Percentiles rank a stretch among this genome's conserved stretches.
Conservation (phyloP, 352 stramenopile genomes). For the Pythium myriotylum region DNA sequence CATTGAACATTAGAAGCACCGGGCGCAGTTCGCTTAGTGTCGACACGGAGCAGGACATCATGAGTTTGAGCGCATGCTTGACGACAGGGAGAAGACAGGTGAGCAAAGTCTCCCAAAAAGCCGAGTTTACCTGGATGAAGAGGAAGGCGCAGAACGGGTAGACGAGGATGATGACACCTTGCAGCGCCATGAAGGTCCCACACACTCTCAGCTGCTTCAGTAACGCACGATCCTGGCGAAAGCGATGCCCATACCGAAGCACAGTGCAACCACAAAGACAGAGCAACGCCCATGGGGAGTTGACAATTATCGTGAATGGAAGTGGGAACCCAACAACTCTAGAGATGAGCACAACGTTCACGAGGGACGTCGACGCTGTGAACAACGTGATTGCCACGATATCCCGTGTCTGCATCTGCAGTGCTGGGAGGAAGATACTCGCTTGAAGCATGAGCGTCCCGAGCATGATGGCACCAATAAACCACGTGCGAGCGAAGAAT, state of each 20-base stretch:
- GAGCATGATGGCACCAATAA: slow-evolving; percentile 30
- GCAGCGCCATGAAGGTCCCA: neutral
- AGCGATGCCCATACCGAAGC: slow-evolving; percentile 16
- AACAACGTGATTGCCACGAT: slow-evolving; percentile 14
- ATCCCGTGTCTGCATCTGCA: slow-evolving; percentile 24
- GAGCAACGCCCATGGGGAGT: slow-evolving; percentile 1
- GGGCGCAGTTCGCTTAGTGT: slow-evolving; percentile 32
- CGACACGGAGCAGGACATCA: slow-evolving; percentile 21
- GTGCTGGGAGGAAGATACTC: slow-evolving; percentile 26
- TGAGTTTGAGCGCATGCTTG: slow-evolving; percentile 19
- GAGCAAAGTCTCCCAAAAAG: slow-evolving; percentile 6
- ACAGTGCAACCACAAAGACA: slow-evolving; percentile 8
- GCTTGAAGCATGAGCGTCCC: slow-evolving; percentile 24
- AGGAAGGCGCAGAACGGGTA: slow-evolving; percentile 15
- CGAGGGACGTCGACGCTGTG: neutral
- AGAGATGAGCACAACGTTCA: slow-evolving; percentile 18
- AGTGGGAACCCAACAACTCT: slow-evolving; percentile 36
- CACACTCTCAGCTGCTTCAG: slow-evolving; percentile 2
- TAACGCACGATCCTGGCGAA: neutral
- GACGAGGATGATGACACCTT: slow-evolving; percentile 7
- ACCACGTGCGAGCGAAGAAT: slow-evolving; percentile 25
- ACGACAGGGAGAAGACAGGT: slow-evolving; percentile 6
- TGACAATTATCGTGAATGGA: slow-evolving; percentile 37
- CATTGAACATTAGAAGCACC: slow-evolving; percentile 38
- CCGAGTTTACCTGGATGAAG: slow-evolving; percentile 5